A percentile compares a stretch with the other conserved stretches of the same genome.
These are phyloP conservation scores for Hanseniaspora mollemarum DNA, from an alignment of 805 yeast genomes.

Conservation along the genomic window DNA sequence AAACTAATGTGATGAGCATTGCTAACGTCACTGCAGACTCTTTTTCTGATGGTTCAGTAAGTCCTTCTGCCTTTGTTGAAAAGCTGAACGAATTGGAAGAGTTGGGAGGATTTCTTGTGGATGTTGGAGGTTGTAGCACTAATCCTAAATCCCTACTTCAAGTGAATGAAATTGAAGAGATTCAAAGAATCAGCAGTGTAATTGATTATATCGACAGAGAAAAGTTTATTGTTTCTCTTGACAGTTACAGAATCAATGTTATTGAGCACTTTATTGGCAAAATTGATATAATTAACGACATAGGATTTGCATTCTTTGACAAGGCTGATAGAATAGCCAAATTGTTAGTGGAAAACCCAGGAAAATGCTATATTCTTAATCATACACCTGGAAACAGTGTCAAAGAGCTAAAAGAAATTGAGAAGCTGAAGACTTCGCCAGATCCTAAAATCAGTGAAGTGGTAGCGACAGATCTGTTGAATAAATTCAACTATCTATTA, in stretches of 20 bases:
- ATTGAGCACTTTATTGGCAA: slow-evolving; percentile 55
- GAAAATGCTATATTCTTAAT: slow-evolving; percentile 65
- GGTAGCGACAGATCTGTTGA: slow-evolving; percentile 54
- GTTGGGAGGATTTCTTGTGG: slow-evolving; percentile 40
- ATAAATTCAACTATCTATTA: slow-evolving; percentile 45
- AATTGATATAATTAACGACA: slow-evolving; percentile 85
- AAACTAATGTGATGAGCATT: slow-evolving; percentile 62
- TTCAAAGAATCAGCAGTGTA: slow-evolving; percentile 59
- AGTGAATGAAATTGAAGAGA: slow-evolving; percentile 54
- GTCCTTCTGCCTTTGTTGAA: slow-evolving; percentile 25
- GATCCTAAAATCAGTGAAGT: slow-evolving; percentile 40
- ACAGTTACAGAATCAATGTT: slow-evolving; percentile 69
- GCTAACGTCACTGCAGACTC: slow-evolving; percentile 89
- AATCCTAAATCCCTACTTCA: slow-evolving; percentile 62
- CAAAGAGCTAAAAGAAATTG: slow-evolving; percentile 5
- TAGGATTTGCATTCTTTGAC: slow-evolving; percentile 39
- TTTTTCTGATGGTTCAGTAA: slow-evolving; percentile 76
- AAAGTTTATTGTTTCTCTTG: slow-evolving; percentile 58
- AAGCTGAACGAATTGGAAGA: slow-evolving; percentile 39
- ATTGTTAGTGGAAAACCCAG: slow-evolving; percentile 53
- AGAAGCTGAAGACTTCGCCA: slow-evolving; percentile 31
- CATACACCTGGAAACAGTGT: slow-evolving; percentile 74
- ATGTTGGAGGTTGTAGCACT: slow-evolving; percentile 91
- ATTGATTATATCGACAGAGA: slow-evolving; percentile 47
- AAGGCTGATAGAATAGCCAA: slow-evolving; percentile 60